These are phyloP conservation scores for Petunia axillaris DNA, from an alignment of 257 asterid genomes.

Conservation along the genomic window DNA sequence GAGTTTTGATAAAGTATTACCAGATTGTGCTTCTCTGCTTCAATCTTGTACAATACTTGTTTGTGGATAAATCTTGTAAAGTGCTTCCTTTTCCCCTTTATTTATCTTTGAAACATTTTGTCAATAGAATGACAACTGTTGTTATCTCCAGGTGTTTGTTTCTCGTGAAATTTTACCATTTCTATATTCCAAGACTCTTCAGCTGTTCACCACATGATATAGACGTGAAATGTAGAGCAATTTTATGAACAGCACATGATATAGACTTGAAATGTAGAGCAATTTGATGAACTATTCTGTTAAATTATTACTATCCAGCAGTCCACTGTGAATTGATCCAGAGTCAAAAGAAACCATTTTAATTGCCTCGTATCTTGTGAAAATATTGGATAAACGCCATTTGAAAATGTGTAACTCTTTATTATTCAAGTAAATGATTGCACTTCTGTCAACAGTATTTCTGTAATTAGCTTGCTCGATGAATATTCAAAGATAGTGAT, in stretches of 20 bases:
- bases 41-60: background rate
- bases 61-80: conserved; percentile 4
- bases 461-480: background rate
- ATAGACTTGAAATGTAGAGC: too few species aligned
- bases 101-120: background rate
- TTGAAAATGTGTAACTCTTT: background rate
- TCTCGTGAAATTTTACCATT: background rate
- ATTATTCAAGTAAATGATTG: background rate
- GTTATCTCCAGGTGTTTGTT: background rate
- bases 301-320: background rate
- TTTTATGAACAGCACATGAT: background rate
- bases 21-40: conserved; percentile 17
- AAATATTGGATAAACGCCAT: too few species aligned
- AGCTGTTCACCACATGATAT: background rate
- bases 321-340: background rate
- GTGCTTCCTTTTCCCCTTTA: background rate
- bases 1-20: background rate
- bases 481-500: background rate
- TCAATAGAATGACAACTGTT: conserved; percentile 11
- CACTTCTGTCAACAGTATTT: background rate
- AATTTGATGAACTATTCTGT: background rate
- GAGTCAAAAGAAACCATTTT: background rate
- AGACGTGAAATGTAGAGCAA: too few species aligned
- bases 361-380: background rate
- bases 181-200: background rate